Base-by-base conservation (phyloP, 108 stramenopile genomes). In the Mayamaea pseudoterrestris region DNA sequence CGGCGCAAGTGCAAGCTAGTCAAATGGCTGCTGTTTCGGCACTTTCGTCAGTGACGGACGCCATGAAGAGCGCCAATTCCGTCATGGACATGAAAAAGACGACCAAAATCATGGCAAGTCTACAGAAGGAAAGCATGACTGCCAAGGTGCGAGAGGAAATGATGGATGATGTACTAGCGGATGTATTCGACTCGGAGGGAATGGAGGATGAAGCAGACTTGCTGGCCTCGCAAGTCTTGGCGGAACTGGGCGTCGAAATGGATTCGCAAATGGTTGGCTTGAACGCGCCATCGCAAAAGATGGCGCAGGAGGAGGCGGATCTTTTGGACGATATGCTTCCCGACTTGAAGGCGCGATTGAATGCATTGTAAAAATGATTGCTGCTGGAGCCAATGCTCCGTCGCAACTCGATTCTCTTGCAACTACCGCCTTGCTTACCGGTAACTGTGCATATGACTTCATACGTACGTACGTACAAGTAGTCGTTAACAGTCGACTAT, bases 191-290 rank as follows among this genome's bases (percentile, higher is more conserved):
- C 50, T 69, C 71, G 26, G 76, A 76, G 30, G 80, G 77, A 16
- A 48, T 82, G 13, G 78, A 82, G 48, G 85, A 79, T 50, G 78
- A 87, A 50, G 85, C 80, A 0, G 80, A 87, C 20, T 39, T 71
- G 27, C 59, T 87, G 0, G 82, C 85, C 1, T 61, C 53, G 40
- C 80, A 82, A 51, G 76, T 82, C 0, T 62, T 87, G 69, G 85
- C 85, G 1, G 85, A 87, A 60, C 69, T 87, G 58, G 85, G 85
- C 52, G 71, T 87, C 0, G 85, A 87, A 55, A 31, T 81, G 74
- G 85, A 87, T 66, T 26, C 39, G 18, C 58, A 82, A 45, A 74
- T 87, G 73, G 78, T 76, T 5, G 85, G 85, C 39, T 57, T 87
- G 51, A 48, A 71, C 52, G 80, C 80, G 32, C 85, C 85, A 4